phyloP scores from a whole-genome alignment of 106 monocot species.

The Allium cepa region DNA sequence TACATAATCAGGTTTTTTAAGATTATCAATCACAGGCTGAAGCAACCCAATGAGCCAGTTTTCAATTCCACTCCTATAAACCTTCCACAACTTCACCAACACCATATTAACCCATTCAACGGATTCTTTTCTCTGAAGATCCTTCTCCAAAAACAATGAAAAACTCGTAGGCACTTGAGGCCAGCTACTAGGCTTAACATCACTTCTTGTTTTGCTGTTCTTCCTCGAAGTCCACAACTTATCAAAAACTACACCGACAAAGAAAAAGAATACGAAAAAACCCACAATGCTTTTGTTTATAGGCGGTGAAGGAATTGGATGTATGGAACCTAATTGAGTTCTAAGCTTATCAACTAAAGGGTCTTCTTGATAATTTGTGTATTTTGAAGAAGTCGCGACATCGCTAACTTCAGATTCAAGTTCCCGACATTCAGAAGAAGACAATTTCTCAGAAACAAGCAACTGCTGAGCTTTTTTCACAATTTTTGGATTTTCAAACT shows the following conservation, averaged over 20 bases:
- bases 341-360: conserved; percentile 79
- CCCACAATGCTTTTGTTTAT: conserved; percentile 65
- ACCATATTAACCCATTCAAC: conserved; percentile 99
- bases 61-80: conserved; percentile 80
- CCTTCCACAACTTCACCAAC: conserved; percentile 94
- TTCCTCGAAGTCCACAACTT: conserved; percentile 83
- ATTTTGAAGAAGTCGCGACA: conserved; percentile 29
- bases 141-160: conserved; percentile 83
- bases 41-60: conserved; percentile 92
- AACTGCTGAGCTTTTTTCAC: not conserved
- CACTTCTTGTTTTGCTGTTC: conserved; percentile 25
- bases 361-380: conserved; percentile 56
- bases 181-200: conserved; percentile 38
- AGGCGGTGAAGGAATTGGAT: conserved; percentile 77
- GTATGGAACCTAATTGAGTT: conserved; percentile 87
- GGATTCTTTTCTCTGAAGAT: conserved; percentile 92
- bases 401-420: conserved; percentile 12
- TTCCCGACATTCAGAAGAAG: conserved; percentile 14
- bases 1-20: conserved; percentile 87
- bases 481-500: not conserved
- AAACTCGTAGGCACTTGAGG: conserved; percentile 97
- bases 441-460: conserved; percentile 15
- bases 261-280: conserved; percentile 88
- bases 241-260: conserved; percentile 84
- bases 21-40: conserved; percentile 89